Percentiles rank a stretch among this genome's conserved stretches.
These are phyloP conservation scores for Sphagnum fallax DNA, from an alignment of 228 moss, liverwort and hornwort species.

Conservation along the genomic window DNA sequence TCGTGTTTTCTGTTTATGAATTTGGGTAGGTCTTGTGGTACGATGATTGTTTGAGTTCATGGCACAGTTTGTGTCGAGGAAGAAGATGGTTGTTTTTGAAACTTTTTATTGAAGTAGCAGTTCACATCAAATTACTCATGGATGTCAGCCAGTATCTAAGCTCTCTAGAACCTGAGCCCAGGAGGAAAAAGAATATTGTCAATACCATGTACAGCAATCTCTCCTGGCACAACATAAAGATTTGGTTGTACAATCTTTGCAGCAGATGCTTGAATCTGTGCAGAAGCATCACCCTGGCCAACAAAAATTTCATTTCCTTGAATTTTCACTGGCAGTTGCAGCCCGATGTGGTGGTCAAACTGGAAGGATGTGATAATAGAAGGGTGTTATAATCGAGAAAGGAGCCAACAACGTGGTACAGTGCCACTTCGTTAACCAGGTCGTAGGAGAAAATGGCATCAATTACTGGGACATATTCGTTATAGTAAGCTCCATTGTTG, in stretches of 20 bases:
- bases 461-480: conserved; percentile 6
- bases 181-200: conserved; percentile 29
- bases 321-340: conserved; percentile 8
- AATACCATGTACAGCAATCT: conserved; percentile 31
- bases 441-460: conserved; percentile 15
- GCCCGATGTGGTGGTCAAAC: conserved; percentile 2
- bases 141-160: too few relatives aligned
- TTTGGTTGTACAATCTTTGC: conserved; percentile 30
- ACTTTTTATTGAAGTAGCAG: too few relatives aligned
- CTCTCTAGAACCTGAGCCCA: neutral
- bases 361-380: neutral
- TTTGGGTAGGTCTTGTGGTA: too few relatives aligned
- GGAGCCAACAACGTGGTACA: conserved; percentile 16
- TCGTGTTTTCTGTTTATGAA: too few relatives aligned
- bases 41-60: too few relatives aligned
- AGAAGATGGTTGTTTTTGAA: too few relatives aligned
- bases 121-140: too few relatives aligned
- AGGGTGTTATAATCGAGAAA: conserved; percentile 22
- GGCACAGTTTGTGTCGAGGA: too few relatives aligned
- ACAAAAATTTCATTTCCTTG: neutral
- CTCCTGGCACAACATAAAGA: conserved; percentile 21
- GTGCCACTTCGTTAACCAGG: conserved; percentile 5
- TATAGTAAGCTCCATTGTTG: conserved; percentile 14
- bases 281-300: too few relatives aligned
- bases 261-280: neutral